These are phyloP conservation scores for Monosporascus ibericus DNA, from an alignment of 2,329 filamentous ascomycete species.

Conservation along the genomic window DNA sequence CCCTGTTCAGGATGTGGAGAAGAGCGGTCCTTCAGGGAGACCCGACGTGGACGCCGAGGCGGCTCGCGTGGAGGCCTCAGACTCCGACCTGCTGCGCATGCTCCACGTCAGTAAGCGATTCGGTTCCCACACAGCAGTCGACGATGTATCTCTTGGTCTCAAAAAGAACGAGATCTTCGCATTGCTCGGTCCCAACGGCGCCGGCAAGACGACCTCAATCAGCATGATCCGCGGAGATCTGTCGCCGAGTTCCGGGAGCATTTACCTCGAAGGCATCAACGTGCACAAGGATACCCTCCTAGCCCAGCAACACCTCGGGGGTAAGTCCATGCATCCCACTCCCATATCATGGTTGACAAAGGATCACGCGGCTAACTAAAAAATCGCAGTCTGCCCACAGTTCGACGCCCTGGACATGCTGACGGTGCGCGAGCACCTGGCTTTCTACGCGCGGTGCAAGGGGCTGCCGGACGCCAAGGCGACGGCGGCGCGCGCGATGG, in stretches of 20 bases:
- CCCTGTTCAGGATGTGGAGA: conserved; percentile 16
- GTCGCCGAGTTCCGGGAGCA: conserved; percentile 55
- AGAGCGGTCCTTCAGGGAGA: conserved; percentile 11
- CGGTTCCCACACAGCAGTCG: conserved; percentile 56
- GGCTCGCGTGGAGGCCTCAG: conserved; percentile 20
- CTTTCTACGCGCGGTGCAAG: conserved; percentile 66
- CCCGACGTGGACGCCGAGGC: conserved; percentile 24
- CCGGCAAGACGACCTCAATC: conserved; percentile 69
- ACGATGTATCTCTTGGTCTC: conserved; percentile 67
- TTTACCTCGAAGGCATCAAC: conserved; percentile 63
- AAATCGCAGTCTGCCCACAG: conserved; percentile 57
- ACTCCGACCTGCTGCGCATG: conserved; percentile 49
- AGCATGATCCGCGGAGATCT: conserved; percentile 68
- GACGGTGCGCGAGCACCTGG: conserved; percentile 65
- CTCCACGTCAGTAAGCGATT: conserved; percentile 65
- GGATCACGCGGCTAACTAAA: not conserved
- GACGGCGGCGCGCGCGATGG: conserved; percentile 60
- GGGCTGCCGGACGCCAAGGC: conserved; percentile 56
- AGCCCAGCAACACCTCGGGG: conserved; percentile 58
- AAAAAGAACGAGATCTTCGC: conserved; percentile 65
- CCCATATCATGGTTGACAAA: not conserved
- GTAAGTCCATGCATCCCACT: conserved; percentile 3
- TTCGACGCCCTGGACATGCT: conserved; percentile 69
- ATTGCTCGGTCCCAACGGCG: conserved; percentile 70
- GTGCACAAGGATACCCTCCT: conserved; percentile 57